Base-by-base conservation (phyloP, 2,329 filamentous ascomycete species). In the Colletotrichum filicis region DNA sequence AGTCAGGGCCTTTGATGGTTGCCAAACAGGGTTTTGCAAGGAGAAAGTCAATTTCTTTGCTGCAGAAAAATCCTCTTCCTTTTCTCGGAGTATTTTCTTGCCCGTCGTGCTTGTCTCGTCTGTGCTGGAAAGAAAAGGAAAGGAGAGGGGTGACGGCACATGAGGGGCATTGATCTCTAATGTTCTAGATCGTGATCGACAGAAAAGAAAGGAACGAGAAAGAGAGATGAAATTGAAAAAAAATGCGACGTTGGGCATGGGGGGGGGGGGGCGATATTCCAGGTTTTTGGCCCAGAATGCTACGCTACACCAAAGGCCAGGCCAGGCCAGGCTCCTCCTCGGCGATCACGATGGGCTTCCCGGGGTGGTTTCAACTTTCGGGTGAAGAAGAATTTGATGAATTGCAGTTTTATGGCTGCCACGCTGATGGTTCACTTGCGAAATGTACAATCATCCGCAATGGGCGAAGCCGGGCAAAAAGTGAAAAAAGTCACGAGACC, bases 101-200 rank as follows among this genome's bases (percentile, higher is more conserved):
- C 32, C 42, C 12, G 37, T 42, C 37, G 37, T 19, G 11, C 26
- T 52, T 3, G 26, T 62, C 24, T 49, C 30, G 30, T 30, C 30
- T 9, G 30, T 49, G 35, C 4, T 5, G 12, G 32, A 30, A 22
- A 30, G 14, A 37, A 30, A 16, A 8, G 11, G 32, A 35, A 35
- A 35, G 32, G 32, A 35, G 12, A 35, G 32, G 32, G 32, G 32
- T 35, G 32, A 35, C 32, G 32, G 32, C 30, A 35, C 11, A 14
- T 14, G 32, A 14, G 32, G 32, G 32, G 9, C 32, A 35, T 35
- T 11, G 35, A 37, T 16, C 35, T 37, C 14, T 16, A 28, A 37
- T 9, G 35, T 49, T 63, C 64, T 58, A 53, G 69, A 68, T 68
- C 65, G 49, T 19, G 64, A 71, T 71, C 64, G 24, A 53, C 12